Evolutionary conservation across 306 rosid species (phyloP).

Genomic region (Castanospermum australe): DNA sequence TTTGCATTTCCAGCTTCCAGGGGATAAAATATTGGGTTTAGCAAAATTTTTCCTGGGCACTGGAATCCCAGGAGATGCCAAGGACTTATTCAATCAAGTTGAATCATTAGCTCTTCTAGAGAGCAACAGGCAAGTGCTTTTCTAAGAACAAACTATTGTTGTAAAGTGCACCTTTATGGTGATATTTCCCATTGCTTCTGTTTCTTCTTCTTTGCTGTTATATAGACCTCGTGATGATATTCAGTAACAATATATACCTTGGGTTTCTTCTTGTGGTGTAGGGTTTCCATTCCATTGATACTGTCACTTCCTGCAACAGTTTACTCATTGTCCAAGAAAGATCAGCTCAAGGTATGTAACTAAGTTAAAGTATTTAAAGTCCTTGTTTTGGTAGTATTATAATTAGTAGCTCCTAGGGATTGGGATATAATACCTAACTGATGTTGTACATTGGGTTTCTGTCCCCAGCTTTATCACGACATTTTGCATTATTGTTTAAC

Average conservation of each 20-base stretch:
- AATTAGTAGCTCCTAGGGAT: neutral
- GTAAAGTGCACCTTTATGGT: slow-evolving; percentile 1
- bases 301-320: slow-evolving; percentile 86
- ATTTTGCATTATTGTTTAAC: neutral
- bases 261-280: slow-evolving; percentile 40
- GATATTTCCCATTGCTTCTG: slow-evolving; percentile 1
- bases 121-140: slow-evolving; percentile 66
- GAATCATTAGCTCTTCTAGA: slow-evolving; percentile 84
- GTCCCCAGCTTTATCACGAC: neutral
- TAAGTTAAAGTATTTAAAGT: neutral
- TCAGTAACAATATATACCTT: too few species aligned
- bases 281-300: slow-evolving; percentile 81
- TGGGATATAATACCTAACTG: slow-evolving; percentile 2
- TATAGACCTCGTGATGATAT: neutral
- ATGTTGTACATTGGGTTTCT: neutral
- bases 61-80: slow-evolving; percentile 92
- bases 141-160: neutral
- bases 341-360: slow-evolving; percentile 73
- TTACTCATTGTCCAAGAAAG: slow-evolving; percentile 74
- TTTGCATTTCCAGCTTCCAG: slow-evolving; percentile 71
- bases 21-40: slow-evolving; percentile 80
- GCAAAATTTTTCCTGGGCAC: slow-evolving; percentile 89
- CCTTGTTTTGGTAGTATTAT: neutral
- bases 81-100: slow-evolving; percentile 85
- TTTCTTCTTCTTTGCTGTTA: slow-evolving; percentile 10